These are phyloP conservation scores for Clavispora fructus DNA, from an alignment of 805 yeast genomes.

Conservation along the genomic window DNA sequence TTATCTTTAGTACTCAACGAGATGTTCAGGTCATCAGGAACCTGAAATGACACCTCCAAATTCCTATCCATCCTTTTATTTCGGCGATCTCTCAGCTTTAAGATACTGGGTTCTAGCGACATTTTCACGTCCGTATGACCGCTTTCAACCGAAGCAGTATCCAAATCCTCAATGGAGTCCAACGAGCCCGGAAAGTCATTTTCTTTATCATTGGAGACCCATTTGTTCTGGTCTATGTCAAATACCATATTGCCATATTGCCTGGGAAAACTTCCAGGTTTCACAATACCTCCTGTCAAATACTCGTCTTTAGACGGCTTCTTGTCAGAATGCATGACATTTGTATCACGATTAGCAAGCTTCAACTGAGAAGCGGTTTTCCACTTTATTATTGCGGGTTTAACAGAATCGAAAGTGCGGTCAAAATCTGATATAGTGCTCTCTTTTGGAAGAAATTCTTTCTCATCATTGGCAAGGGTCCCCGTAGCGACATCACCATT, in stretches of 20 bases:
- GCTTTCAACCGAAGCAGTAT: not conserved
- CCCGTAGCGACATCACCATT: not conserved
- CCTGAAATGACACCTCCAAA: constrained; percentile 38
- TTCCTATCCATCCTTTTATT: constrained; percentile 12
- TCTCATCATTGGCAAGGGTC: not conserved
- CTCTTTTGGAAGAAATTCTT: not conserved
- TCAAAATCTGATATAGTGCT: not conserved
- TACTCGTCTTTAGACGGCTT: not conserved
- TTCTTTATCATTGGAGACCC: constrained; percentile 25
- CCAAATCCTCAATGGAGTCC: constrained; percentile 36
- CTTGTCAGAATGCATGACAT: not conserved
- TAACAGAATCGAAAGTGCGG: not conserved
- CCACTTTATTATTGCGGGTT: constrained; percentile 25
- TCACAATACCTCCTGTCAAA: constrained; percentile 23
- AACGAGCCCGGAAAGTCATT: constrained; percentile 22
- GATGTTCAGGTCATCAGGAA: constrained; percentile 22
- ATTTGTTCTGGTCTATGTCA: constrained; percentile 25
- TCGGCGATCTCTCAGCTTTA: constrained; percentile 2
- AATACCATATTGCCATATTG: constrained; percentile 32
- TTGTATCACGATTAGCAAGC: constrained; percentile 7
- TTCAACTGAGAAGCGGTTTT: constrained; percentile 34
- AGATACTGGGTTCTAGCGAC: constrained; percentile 3
- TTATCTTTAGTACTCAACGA: constrained; percentile 4
- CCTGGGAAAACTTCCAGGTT: constrained; percentile 32
- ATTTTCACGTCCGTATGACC: not conserved